Conservation (phyloP, 2,329 filamentous ascomycete genomes). For the Endoconidiophora polonica region DNA sequence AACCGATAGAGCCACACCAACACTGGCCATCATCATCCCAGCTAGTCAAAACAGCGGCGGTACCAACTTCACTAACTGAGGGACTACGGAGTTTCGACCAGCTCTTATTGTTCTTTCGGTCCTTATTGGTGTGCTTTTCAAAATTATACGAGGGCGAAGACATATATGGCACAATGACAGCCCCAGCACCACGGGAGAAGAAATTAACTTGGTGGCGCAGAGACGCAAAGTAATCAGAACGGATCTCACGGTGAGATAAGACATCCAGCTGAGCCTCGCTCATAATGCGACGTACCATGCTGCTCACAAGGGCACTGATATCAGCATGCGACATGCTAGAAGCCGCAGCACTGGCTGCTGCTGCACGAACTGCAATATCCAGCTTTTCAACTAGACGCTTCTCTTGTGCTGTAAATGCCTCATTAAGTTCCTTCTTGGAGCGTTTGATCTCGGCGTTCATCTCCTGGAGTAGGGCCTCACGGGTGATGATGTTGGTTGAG, state of each 20-base stretch:
- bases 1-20: slow-evolving; percentile 52
- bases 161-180: slow-evolving; percentile 39
- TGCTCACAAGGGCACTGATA: slow-evolving; percentile 25
- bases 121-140: slow-evolving; percentile 8
- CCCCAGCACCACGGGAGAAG: slow-evolving; percentile 49
- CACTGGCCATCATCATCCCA: slow-evolving; percentile 77
- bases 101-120: slow-evolving; percentile 13
- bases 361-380: slow-evolving; percentile 13
- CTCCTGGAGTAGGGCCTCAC: slow-evolving; percentile 31
- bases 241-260: slow-evolving; percentile 30
- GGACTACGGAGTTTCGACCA: slow-evolving; percentile 4
- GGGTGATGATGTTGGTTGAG: slow-evolving; percentile 25
- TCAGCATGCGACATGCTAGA: slow-evolving; percentile 25
- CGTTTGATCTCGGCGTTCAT: slow-evolving; percentile 24
- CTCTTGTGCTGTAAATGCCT: slow-evolving; percentile 24
- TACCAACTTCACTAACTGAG: slow-evolving; percentile 17
- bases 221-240: slow-evolving; percentile 25
- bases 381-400: slow-evolving; percentile 20
- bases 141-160: slow-evolving; percentile 42
- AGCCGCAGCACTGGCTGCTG: slow-evolving; percentile 2
- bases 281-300: slow-evolving; percentile 27
- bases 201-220: slow-evolving; percentile 52
- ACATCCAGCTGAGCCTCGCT: slow-evolving; percentile 30
- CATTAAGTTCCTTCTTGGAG: slow-evolving; percentile 24
- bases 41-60: slow-evolving; percentile 38